phyloP scores from a whole-genome alignment of 148 eudicot genomes.

The Simmondsia chinensis region DNA sequence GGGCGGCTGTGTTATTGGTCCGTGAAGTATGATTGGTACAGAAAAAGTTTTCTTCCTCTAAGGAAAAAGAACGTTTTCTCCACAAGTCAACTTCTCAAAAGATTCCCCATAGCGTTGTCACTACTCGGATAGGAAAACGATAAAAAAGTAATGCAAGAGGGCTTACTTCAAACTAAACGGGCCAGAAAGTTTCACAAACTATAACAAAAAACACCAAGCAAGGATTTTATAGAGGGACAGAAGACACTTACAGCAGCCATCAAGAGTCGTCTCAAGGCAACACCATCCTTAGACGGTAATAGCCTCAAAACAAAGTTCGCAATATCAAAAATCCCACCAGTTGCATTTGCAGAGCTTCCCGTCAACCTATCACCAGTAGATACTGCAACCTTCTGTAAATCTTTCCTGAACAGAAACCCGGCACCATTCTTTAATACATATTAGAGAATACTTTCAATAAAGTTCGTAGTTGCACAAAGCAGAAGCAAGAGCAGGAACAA shows the following conservation, averaged over 20 bases:
- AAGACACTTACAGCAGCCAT: slow-evolving; percentile 76
- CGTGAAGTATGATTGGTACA: too few relatives aligned
- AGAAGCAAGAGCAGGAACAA: not conserved
- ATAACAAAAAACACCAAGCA: not conserved
- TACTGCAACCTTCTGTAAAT: slow-evolving; percentile 25
- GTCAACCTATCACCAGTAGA: slow-evolving; percentile 17
- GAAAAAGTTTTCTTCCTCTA: too few relatives aligned
- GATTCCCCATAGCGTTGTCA: too few relatives aligned
- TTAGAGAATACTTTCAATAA: not conserved
- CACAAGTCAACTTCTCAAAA: too few relatives aligned
- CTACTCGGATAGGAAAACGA: too few relatives aligned
- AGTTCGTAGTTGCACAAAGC: not conserved
- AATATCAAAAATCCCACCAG: slow-evolving; percentile 28
- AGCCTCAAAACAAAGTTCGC: slow-evolving; percentile 57
- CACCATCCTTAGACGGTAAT: slow-evolving; percentile 70
- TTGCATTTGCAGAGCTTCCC: slow-evolving; percentile 20
- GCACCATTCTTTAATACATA: not conserved
- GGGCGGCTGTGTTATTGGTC: too few relatives aligned
- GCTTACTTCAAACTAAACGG: not conserved
- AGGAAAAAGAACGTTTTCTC: too few relatives aligned
- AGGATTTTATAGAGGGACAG: not conserved
- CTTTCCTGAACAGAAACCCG: slow-evolving; percentile 38
- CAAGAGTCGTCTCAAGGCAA: slow-evolving; percentile 71
- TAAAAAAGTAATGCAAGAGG: too few relatives aligned
- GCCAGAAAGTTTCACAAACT: not conserved